Evolutionary conservation across 805 yeast species (phyloP).

Genomic region (Saccharomycopsis capsularis): DNA sequence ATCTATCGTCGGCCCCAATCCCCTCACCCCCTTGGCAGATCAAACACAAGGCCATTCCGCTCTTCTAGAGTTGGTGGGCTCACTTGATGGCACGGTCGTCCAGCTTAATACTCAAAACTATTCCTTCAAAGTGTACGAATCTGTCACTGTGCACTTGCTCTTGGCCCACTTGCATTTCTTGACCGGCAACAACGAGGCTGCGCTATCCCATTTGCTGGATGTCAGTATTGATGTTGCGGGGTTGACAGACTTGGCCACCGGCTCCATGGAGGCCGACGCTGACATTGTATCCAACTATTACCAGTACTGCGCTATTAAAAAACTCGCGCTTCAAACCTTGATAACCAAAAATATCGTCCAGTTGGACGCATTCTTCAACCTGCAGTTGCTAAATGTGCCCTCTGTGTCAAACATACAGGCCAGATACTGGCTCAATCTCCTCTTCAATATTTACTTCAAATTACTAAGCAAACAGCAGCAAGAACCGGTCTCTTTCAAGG

Average conservation of each 20-base stretch:
- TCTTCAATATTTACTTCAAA: constrained; percentile 9
- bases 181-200: background rate
- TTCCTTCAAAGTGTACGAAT: constrained; percentile 1
- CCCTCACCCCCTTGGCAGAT: background rate
- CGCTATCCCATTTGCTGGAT: background rate
- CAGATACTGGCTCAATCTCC: constrained; percentile 13
- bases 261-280: background rate
- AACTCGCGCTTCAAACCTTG: background rate
- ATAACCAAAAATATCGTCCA: background rate
- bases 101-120: background rate
- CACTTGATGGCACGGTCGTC: background rate
- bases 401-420: constrained; percentile 14
- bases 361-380: constrained; percentile 1
- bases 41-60: background rate
- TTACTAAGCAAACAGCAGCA: background rate
- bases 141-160: background rate
- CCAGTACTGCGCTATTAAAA: constrained; percentile 9
- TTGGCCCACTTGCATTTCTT: constrained; percentile 13
- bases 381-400: constrained; percentile 8
- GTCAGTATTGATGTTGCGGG: constrained; percentile 6
- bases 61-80: background rate
- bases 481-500: background rate
- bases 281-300: constrained; percentile 4
- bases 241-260: constrained; percentile 2
- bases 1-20: background rate